Base-by-base conservation (phyloP, 495 filamentous ascomycete genomes). In the Lentithecium fluviatile region DNA sequence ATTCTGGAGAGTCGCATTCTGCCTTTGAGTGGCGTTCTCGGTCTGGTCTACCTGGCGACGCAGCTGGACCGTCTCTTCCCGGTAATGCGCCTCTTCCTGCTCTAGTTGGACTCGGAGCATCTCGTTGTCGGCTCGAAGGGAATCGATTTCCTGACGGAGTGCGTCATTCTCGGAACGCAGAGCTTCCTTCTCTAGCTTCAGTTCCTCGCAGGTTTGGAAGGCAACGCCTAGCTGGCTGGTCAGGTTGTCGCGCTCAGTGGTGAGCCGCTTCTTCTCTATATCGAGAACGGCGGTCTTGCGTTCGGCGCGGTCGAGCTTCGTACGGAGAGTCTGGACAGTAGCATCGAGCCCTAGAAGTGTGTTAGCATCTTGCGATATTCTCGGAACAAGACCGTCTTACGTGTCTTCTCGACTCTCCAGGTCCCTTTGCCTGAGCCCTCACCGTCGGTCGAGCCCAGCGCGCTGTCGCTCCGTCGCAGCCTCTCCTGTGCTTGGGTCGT, bases 161-260 rank as follows among this genome's bases (percentile, higher is more conserved):
- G 52, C 55, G 37, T 69, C 70, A 56, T 69, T 66, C 43, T 69
- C 64, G 6, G 46, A 21, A 8, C 52, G 42, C 5, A 75, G 47
- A 19, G 49, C 62, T 43, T 75, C 65, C 32, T 65, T 74, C 43
- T 77, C 74, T 4, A 15, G 45, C 73, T 86, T 87, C 17, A 88
- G 71, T 52, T 86, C 83, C 57, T 87, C 84, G 0, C 78, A 76
- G 46, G 81, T 81, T n/a, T 82, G 76, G 52, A 83, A 85, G 12
- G 86, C 84, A 20, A 83, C 77, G 2, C 79, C 83, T 12, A 88
- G 73, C 45, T 88, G 85, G 29, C 80, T 80, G 25, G 87, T 78
- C 6, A 86, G 79, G 52, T 82, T 81, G 63, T 89, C 85, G 38
- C 85, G 77, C 55, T 90, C 87, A 37, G 80, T 77, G 45, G 79